Evolutionary conservation across 345 rosid genomes (phyloP).

Genomic region (Lepidium aucheri): DNA sequence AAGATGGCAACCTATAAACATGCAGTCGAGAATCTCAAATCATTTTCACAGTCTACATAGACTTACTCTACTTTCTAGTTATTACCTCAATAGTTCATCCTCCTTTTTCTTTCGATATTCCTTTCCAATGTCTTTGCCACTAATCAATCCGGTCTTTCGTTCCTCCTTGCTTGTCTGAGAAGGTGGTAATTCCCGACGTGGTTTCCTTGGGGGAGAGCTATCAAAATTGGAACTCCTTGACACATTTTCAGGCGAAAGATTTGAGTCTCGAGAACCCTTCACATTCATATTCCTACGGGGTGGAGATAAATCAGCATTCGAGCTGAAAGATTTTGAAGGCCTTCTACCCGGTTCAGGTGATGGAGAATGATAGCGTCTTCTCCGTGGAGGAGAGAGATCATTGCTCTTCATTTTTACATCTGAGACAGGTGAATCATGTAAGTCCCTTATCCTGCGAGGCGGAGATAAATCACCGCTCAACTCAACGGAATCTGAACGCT

Average conservation of each 20-base stretch:
- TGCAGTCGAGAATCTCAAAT: not conserved
- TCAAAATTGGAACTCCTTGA: constrained; percentile 28
- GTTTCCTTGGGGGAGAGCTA: constrained; percentile 57
- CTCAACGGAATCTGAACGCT: constrained; percentile 16
- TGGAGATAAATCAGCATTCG: constrained; percentile 36
- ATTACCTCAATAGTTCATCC: constrained; percentile 54
- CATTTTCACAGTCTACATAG: not conserved
- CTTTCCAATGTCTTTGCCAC: constrained; percentile 51
- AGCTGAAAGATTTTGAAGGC: constrained; percentile 7
- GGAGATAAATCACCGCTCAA: constrained; percentile 33
- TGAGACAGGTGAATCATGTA: constrained; percentile 11
- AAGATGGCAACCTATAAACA: not conserved
- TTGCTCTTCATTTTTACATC: constrained; percentile 20
- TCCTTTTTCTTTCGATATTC: constrained; percentile 55
- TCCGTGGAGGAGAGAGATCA: constrained; percentile 22
- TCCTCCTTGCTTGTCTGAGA: constrained; percentile 31
- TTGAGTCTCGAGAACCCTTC: constrained; percentile 26
- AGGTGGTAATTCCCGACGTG: constrained; percentile 30
- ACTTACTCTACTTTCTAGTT: not conserved
- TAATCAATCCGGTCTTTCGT: constrained; percentile 58
- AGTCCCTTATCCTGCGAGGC: constrained; percentile 23
- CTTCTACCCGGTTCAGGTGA: constrained; percentile 23
- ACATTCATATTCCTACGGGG: constrained; percentile 20
- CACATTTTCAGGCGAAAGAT: constrained; percentile 39
- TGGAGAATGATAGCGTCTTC: constrained; percentile 22